Evolutionary conservation across 306 rosid genomes (phyloP), one percentile per base, ranked within the genome.

Genomic region (Citrullus amarus): DNA sequence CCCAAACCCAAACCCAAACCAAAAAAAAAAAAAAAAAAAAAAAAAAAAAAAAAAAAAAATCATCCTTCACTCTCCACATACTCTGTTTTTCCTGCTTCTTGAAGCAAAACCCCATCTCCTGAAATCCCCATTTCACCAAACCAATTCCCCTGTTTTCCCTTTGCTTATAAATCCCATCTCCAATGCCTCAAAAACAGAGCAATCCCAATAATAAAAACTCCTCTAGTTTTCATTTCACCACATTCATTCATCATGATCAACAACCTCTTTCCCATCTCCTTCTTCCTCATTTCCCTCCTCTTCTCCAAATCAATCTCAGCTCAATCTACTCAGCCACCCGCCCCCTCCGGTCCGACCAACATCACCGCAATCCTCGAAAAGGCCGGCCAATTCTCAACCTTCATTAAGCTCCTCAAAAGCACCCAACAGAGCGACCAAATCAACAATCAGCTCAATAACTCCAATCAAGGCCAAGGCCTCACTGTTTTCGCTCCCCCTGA

Each of bases 401-500:
- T 95, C 77, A 87, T 88, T 2, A 91, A 87, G 73, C 88, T 95
- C 0, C 88, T 92, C 39, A 90, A 82, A 83, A 83, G 87, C 43
- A 83, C 98, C 9, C 92, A 85, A 51, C 83, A 80, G 9, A 85
- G 90, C 3, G 92, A 91, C 63, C 88, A 96, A 46, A 87, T 95
- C 81, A 88, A 92, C 82, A 77, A 96, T 2, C 98, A 92, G 55
- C 92, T 91, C 81, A 86, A 91, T 81, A 87, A 90, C 65, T 90
- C 93, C 41, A 92, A 87, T 79, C 98, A 92, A 72, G 99, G 99
- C 68, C 98, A 92, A 75, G 99, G 99, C 78, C 67, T 95, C 8
- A 91, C 97, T 3, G 58, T 95, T 41, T 95, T 95, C n/a, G 99
- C 98, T 13, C 99, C 99, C 22, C 88, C 98, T 0, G 99, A 92